Conservation (phyloP, 495 filamentous ascomycete genomes). For the Penicillium paradoxum region DNA sequence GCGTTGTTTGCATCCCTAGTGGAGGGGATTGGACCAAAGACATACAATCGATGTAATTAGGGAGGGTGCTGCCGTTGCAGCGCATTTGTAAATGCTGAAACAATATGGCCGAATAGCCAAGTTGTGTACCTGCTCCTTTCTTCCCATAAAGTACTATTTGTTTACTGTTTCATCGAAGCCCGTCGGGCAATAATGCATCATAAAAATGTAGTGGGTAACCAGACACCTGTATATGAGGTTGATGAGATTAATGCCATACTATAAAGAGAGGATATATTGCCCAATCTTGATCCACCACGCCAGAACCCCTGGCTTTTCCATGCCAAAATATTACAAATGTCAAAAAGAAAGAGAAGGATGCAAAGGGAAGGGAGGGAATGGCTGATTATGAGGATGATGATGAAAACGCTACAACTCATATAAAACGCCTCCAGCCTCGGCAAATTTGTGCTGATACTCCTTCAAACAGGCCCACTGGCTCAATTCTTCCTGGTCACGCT, state of each 20-base stretch:
- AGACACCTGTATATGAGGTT: too few relatives aligned
- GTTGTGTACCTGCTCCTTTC: neutral
- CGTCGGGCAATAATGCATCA: too few relatives aligned
- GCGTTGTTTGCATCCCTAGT: slow-evolving; percentile 17
- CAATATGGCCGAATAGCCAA: neutral
- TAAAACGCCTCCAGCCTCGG: slow-evolving; percentile 56
- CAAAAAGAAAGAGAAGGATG: neutral
- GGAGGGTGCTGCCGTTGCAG: neutral
- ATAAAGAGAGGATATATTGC: neutral
- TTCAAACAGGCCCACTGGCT: slow-evolving; percentile 68
- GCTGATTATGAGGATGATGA: neutral
- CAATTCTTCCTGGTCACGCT: slow-evolving; percentile 69
- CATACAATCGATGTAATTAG: slow-evolving; percentile 8
- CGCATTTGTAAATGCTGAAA: neutral
- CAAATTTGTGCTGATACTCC: slow-evolving; percentile 66
- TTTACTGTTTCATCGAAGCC: too few relatives aligned
- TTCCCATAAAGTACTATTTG: too few relatives aligned
- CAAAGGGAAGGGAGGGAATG: neutral
- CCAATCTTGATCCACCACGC: neutral
- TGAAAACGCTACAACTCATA: slow-evolving; percentile 22
- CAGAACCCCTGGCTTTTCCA: neutral
- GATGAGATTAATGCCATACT: too few relatives aligned
- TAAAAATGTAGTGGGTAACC: too few relatives aligned
- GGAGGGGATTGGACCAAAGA: neutral
- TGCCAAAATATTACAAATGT: neutral